Evolutionary conservation across 2,329 filamentous ascomycete genomes (phyloP).

Genomic region (Dryadomyces quercus-mongolicae): DNA sequence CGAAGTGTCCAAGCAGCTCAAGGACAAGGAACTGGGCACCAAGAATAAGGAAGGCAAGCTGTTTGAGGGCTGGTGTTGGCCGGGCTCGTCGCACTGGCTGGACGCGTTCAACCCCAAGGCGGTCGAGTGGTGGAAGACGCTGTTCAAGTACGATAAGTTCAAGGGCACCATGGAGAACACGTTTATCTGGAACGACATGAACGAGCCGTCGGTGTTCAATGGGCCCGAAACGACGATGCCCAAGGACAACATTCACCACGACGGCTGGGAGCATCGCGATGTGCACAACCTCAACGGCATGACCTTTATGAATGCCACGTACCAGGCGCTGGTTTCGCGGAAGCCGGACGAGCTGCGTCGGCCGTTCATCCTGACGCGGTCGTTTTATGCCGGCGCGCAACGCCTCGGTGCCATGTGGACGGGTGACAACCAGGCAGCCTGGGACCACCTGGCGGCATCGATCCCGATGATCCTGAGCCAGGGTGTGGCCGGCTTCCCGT

Average conservation of each 20-base stretch:
- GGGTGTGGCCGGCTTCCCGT: constrained; percentile 86
- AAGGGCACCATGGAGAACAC: constrained; percentile 77
- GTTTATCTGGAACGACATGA: constrained; percentile 99
- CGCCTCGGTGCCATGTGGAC: constrained; percentile 96
- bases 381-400: constrained; percentile 87
- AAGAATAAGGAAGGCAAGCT: constrained; percentile 81
- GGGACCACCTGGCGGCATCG: constrained; percentile 80
- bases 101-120: constrained; percentile 93
- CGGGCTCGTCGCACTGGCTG: constrained; percentile 90
- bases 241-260: constrained; percentile 90
- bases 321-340: constrained; percentile 68
- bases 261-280: constrained; percentile 91
- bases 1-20: constrained; percentile 65
- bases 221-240: constrained; percentile 98
- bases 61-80: constrained; percentile 99
- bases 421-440: constrained; percentile 88
- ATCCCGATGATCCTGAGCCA: constrained; percentile 91
- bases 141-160: constrained; percentile 84
- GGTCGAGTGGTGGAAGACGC: constrained; percentile 76
- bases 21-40: constrained; percentile 70
- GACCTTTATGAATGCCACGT: constrained; percentile 92
- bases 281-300: constrained; percentile 92
- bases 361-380: constrained; percentile 85
- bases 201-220: constrained; percentile 97
- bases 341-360: constrained; percentile 76